Evolutionary conservation across 2,329 filamentous ascomycete species (phyloP).

Genomic region (Teratosphaeriaceae sp.): DNA sequence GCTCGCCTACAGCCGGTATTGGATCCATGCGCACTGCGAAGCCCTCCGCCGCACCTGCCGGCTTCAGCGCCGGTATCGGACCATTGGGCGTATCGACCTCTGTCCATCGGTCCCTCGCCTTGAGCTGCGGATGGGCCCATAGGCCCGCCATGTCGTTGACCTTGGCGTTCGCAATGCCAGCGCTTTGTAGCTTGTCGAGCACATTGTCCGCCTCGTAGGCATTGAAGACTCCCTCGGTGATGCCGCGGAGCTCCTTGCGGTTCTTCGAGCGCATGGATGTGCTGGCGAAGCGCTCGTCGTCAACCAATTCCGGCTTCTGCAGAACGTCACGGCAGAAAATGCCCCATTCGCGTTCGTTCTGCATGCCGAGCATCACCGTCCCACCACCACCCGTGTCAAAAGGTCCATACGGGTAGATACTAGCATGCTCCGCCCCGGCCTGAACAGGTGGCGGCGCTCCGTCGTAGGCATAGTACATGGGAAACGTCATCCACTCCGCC

Average conservation of each 20-base stretch:
- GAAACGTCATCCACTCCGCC: constrained; percentile 55
- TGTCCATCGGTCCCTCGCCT: constrained; percentile 46
- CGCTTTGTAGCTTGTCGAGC: constrained; percentile 39
- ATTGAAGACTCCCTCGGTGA: constrained; percentile 41
- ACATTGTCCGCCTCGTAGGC: constrained; percentile 35
- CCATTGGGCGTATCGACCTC: constrained; percentile 44
- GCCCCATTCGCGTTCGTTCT: constrained; percentile 52
- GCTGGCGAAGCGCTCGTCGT: constrained; percentile 42
- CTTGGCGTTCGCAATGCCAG: constrained; percentile 49
- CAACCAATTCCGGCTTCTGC: constrained; percentile 34
- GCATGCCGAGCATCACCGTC: constrained; percentile 51
- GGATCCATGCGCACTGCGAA: constrained; percentile 35
- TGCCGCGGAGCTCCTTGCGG: constrained; percentile 38
- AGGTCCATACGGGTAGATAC: constrained; percentile 52
- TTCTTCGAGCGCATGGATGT: constrained; percentile 44
- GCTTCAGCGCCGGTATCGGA: constrained; percentile 42
- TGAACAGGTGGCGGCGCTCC: constrained; percentile 38
- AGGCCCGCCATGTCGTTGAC: constrained; percentile 50
- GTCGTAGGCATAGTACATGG: constrained; percentile 59
- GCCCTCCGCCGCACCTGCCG: constrained; percentile 38
- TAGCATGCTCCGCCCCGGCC: constrained; percentile 47
- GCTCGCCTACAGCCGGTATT: constrained; percentile 45
- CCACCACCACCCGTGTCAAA: constrained; percentile 43
- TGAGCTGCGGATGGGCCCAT: constrained; percentile 49
- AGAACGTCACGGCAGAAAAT: constrained; percentile 45